Base-by-base conservation (phyloP, 1,284 basidiomycete genomes). In the Cerrena zonata region DNA sequence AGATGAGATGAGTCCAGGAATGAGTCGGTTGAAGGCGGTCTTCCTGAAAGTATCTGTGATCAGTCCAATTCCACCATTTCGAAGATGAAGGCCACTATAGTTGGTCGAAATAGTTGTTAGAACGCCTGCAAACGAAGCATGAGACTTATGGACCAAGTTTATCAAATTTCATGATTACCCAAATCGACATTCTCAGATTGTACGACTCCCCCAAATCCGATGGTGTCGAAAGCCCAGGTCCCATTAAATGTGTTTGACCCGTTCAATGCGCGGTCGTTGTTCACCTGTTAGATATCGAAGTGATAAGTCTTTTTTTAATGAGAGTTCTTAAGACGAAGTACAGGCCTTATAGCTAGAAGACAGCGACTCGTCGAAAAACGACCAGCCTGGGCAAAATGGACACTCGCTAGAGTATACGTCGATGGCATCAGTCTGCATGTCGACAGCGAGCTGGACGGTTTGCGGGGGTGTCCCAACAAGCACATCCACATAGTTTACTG, bases 391-490 rank as follows among this genome's bases (percentile, higher is more conserved):
- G 24, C 48, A 49, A 34, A 49, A 49, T 4, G 25, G 11, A 37
- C 48, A 49, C 11, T 43, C 40, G 13, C 21, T 4, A 11, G 36
- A 43, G 13, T 40, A 40, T 7, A 36, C 27, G 11, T 18, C 13
- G 4, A 40, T 43, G 19, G 36, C 10, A 23, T 49, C 48, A 12
- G 24, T 15, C 41, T 49, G 48, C 3, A 45, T 3, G 41, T 49
- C 48, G 18, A 49, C 36, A 10, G 40, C 23, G 18, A 49, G 48
- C 15, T 39, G 18, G 4, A 49, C 5, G 5, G n/a, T n/a, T 44
- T 49, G 48, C 13, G 48, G 48, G 21, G 48, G 48, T 7, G 48
- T 49, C 5, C 48, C 48, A 19, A 49, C 27, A 13, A 44, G 19
- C 4, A 49, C 26, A 15, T 49, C 48, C 5, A 49, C 48, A 34